phyloP scores from a whole-genome alignment of 176 grass and related monocot species.

The Dactylis glomerata region DNA sequence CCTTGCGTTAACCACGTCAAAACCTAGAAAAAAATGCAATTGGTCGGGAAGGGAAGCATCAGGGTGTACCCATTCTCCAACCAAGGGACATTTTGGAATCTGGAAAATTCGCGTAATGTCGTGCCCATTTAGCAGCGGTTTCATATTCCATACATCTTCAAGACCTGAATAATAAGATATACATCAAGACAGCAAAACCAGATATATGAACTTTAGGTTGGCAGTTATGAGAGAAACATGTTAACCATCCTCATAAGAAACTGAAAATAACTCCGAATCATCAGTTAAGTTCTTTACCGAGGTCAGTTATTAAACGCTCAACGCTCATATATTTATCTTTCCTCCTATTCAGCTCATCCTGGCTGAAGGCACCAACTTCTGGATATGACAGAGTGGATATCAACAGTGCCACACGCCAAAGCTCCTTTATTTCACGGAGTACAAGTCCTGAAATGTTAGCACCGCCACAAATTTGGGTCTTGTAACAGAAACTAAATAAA shows the following conservation, averaged over 20 bases:
- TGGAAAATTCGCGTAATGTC: slow-evolving; percentile 65
- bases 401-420: slow-evolving; percentile 75
- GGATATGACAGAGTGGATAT: slow-evolving; percentile 46
- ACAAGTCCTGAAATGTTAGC: slow-evolving; percentile 54
- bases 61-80: neutral
- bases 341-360: slow-evolving; percentile 38
- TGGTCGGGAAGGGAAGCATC: neutral
- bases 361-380: slow-evolving; percentile 19
- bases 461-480: neutral
- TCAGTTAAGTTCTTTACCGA: slow-evolving; percentile 42
- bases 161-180: slow-evolving; percentile 44
- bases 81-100: neutral
- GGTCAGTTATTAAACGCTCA: slow-evolving; percentile 49
- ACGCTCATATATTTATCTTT: slow-evolving; percentile 45
- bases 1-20: neutral
- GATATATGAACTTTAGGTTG: neutral
- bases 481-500: neutral
- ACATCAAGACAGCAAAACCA: neutral
- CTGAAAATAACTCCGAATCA: neutral
- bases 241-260: neutral
- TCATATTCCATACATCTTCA: slow-evolving; percentile 58
- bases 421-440: slow-evolving; percentile 80
- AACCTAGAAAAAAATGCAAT: neutral
- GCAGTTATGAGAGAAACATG: neutral
- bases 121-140: slow-evolving; percentile 71